These are phyloP conservation scores for Neospermospora avenae DNA, from an alignment of 2,329 filamentous ascomycete genomes.

Conservation along the genomic window DNA sequence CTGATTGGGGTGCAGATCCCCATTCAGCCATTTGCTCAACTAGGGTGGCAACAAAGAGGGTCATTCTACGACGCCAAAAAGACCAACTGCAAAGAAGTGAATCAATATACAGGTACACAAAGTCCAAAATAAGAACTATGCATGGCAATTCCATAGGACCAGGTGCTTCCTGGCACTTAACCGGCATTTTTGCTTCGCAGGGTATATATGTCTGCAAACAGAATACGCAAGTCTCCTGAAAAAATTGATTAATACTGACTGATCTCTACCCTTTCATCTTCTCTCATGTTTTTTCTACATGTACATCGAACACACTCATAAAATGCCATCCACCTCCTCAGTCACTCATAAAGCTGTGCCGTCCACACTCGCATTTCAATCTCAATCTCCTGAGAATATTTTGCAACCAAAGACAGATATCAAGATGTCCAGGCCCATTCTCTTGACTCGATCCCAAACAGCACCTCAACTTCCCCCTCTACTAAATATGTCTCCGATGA, in stretches of 20 bases:
- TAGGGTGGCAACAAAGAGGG: neutral
- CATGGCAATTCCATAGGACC: neutral
- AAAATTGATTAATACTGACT: neutral
- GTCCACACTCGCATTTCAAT: neutral
- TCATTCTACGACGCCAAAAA: too few species aligned
- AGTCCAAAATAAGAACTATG: neutral
- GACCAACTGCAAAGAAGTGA: neutral
- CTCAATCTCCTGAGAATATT: neutral
- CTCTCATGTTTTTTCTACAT: neutral
- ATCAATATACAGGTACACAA: neutral
- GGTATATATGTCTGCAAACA: conserved; percentile 1
- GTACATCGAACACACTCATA: neutral
- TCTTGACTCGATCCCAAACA: neutral
- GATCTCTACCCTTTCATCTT: neutral
- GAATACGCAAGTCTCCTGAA: neutral
- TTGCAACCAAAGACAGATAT: too few species aligned
- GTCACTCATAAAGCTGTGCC: neutral
- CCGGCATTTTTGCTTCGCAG: neutral
- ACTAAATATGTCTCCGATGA: neutral
- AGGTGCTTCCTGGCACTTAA: neutral
- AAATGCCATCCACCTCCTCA: neutral
- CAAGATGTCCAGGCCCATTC: neutral
- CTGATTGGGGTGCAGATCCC: neutral
- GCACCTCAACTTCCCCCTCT: neutral
- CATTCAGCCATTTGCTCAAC: neutral